A percentile compares a stretch with the other conserved stretches of the same genome.
Conservation (phyloP, 768 basidiomycete genomes). For the Saitozyma sp. region DNA sequence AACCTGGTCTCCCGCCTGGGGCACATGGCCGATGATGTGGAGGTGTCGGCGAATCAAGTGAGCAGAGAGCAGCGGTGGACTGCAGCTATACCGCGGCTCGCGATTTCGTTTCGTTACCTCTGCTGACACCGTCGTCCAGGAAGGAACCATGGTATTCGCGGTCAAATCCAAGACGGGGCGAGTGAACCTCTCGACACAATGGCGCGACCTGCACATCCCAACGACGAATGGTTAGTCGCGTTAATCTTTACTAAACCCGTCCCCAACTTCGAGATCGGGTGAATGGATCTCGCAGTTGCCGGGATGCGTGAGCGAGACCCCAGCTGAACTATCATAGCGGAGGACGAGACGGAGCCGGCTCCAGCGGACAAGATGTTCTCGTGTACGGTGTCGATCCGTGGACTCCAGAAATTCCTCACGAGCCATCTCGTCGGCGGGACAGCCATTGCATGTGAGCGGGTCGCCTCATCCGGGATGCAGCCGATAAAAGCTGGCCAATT, state of each 20-base stretch:
- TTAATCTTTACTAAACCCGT: no score
- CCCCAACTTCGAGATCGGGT: no score
- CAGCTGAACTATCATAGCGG: constrained; percentile 13
- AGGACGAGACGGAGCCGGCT: constrained; percentile 22
- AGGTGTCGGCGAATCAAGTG: constrained; percentile 46
- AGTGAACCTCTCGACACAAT: constrained; percentile 43
- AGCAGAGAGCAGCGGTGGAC: constrained; percentile 7
- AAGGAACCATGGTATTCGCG: constrained; percentile 42
- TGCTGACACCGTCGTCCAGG: constrained; percentile 14
- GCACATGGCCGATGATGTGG: constrained; percentile 43
- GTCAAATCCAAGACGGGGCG: constrained; percentile 16
- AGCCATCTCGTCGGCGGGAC: constrained; percentile 42
- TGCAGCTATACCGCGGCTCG: background rate
- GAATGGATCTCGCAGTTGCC: background rate
- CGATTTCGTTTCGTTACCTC: background rate
- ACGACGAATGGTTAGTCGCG: constrained; percentile 23
- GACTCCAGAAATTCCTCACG: constrained; percentile 47
- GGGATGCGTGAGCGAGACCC: background rate
- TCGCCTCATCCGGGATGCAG: background rate
- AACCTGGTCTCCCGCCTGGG: constrained; percentile 43
- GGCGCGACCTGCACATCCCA: constrained; percentile 44
- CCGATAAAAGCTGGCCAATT: background rate
- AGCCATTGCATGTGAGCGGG: constrained; percentile 43
- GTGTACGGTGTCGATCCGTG: constrained; percentile 41
- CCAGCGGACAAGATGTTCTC: constrained; percentile 39